Percentiles rank a stretch among this genome's conserved stretches.
Conservation (phyloP, 495 filamentous ascomycete genomes). For the Neurospora africana region DNA sequence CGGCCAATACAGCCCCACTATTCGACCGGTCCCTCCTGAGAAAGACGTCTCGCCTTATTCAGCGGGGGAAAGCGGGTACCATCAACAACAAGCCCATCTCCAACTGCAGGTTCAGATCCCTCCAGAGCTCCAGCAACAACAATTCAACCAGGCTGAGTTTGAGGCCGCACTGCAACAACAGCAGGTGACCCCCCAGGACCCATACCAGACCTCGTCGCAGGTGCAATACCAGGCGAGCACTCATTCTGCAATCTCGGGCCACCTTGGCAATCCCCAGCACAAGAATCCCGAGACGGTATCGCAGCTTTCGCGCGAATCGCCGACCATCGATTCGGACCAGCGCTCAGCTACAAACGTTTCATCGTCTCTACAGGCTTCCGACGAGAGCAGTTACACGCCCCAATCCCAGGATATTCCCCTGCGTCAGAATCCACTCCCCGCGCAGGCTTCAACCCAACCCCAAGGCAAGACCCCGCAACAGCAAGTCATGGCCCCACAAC, state of each 20-base stretch:
- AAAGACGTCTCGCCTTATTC: slow-evolving; percentile 29
- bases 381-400: slow-evolving; percentile 24
- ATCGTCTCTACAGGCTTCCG: slow-evolving; percentile 27
- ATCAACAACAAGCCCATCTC: slow-evolving; percentile 32
- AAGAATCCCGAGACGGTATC: slow-evolving; percentile 44
- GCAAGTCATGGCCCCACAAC: slow-evolving; percentile 39
- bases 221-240: slow-evolving; percentile 26
- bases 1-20: slow-evolving; percentile 24
- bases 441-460: slow-evolving; percentile 10
- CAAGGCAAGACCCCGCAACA: slow-evolving; percentile 24
- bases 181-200: slow-evolving; percentile 29
- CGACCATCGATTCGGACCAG: slow-evolving; percentile 34
- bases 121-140: slow-evolving; percentile 14
- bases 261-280: slow-evolving; percentile 32
- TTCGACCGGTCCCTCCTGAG: slow-evolving; percentile 30
- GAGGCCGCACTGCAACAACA: slow-evolving; percentile 6
- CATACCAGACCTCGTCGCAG: slow-evolving; percentile 22
- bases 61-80: slow-evolving; percentile 29
- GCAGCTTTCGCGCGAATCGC: slow-evolving; percentile 54
- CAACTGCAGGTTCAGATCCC: slow-evolving; percentile 18
- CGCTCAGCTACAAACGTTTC: slow-evolving; percentile 28
- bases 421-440: slow-evolving; percentile 16
- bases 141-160: slow-evolving; percentile 19
- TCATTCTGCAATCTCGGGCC: slow-evolving; percentile 20
- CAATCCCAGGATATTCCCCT: slow-evolving; percentile 27